These are phyloP conservation scores for Xerocomellus dryophilus DNA, from an alignment of 768 basidiomycete genomes.

Conservation along the genomic window DNA sequence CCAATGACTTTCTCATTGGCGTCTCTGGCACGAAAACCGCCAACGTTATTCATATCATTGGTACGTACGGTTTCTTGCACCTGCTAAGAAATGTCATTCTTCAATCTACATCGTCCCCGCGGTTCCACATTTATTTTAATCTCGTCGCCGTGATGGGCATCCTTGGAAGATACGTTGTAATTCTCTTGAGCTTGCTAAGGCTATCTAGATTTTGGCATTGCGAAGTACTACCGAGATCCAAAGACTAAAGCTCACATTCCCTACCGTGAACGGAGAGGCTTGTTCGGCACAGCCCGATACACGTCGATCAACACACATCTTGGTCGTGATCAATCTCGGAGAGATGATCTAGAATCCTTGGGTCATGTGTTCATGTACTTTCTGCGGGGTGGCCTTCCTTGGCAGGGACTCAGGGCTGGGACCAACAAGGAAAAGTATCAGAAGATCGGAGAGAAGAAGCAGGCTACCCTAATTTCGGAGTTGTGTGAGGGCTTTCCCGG, in stretches of 20 bases:
- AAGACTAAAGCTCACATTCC: constrained; percentile 98
- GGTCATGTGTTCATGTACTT: constrained; percentile 99
- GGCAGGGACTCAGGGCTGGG: constrained; percentile 96
- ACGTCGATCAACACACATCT: constrained; percentile 99
- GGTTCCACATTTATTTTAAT: constrained; percentile 1
- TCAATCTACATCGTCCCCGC: no score
- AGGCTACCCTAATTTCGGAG: constrained; percentile 86
- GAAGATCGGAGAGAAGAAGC: constrained; percentile 99
- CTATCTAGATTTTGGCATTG: constrained; percentile 91
- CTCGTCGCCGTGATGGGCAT: neutral
- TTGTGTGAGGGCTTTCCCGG: constrained; percentile 97
- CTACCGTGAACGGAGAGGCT: constrained; percentile 96
- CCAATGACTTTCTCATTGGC: constrained; percentile 98
- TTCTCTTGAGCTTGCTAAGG: constrained; percentile 1
- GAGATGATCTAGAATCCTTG: constrained; percentile 94
- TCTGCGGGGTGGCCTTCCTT: constrained; percentile 92
- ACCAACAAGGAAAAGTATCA: constrained; percentile 99
- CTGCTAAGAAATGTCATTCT: constrained; percentile 7
- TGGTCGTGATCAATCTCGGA: constrained; percentile 89
- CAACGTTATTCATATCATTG: constrained; percentile 83
- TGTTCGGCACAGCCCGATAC: constrained; percentile 95
- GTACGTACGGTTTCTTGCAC: constrained; percentile 41
- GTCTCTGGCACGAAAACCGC: constrained; percentile 89
- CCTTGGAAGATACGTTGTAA: neutral
- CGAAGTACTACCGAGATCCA: constrained; percentile 97